These are phyloP conservation scores for Gliomastix tumulicola DNA, from an alignment of 2,329 filamentous ascomycete species.

Conservation along the genomic window DNA sequence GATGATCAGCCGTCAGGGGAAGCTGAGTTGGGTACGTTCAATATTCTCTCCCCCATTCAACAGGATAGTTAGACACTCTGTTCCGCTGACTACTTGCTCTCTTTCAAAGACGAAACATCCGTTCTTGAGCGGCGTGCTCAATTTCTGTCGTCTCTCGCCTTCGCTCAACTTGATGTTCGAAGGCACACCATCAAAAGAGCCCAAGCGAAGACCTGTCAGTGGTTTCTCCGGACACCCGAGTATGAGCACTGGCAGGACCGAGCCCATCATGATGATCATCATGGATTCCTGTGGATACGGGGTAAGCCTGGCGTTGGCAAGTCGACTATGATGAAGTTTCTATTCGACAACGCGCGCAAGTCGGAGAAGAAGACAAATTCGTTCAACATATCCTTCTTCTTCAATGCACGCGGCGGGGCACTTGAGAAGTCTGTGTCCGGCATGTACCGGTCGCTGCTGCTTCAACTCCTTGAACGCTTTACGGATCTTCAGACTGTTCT, in stretches of 20 bases:
- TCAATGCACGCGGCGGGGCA: slow-evolving; percentile 34
- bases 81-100: no score
- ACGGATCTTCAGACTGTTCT: slow-evolving; percentile 22
- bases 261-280: not conserved
- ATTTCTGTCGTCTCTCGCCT: slow-evolving; percentile 22
- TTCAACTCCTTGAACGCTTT: slow-evolving; percentile 28
- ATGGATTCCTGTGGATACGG: slow-evolving; percentile 23
- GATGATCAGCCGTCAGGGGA: no score
- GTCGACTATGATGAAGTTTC: slow-evolving; percentile 36
- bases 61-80: no score
- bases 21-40: no score
- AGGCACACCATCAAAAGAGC: slow-evolving; percentile 23
- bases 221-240: not conserved
- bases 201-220: slow-evolving; percentile 24
- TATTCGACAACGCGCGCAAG: slow-evolving; percentile 7
- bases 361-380: slow-evolving; percentile 6
- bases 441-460: slow-evolving; percentile 40
- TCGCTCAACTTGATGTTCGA: slow-evolving; percentile 28
- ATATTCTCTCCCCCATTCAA: no score
- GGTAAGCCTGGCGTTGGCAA: slow-evolving; percentile 36
- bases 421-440: slow-evolving; percentile 37
- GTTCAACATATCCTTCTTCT: slow-evolving; percentile 33
- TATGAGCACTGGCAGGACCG: slow-evolving; percentile 4
- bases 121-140: no score
- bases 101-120: not conserved